These are phyloP conservation scores for Harringtonia aguacate DNA, from an alignment of 2,329 filamentous ascomycete species.

Conservation along the genomic window DNA sequence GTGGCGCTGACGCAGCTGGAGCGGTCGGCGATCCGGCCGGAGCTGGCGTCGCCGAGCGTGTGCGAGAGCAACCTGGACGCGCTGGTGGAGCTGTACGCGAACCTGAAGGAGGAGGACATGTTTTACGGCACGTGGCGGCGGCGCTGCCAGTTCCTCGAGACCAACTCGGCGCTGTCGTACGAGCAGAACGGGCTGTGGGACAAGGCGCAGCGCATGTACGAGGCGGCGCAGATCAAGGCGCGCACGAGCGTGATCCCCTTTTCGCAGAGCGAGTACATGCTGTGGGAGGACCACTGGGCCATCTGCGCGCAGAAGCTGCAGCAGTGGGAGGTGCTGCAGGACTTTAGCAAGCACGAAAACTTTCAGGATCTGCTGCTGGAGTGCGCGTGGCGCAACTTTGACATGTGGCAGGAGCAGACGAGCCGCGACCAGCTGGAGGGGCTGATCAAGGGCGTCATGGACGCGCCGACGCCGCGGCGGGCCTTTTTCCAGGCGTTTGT, in stretches of 20 bases:
- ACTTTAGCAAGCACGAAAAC: constrained; percentile 98
- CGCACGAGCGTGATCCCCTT: constrained; percentile 93
- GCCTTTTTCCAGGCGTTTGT: constrained; percentile 99
- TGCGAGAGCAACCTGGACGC: constrained; percentile 94
- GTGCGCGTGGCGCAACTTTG: constrained; percentile 89
- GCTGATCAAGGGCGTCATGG: constrained; percentile 93
- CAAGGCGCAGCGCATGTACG: constrained; percentile 94
- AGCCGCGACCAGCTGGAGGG: constrained; percentile 84
- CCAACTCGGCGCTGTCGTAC: constrained; percentile 91
- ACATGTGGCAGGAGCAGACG: constrained; percentile 83
- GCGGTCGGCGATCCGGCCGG: constrained; percentile 72
- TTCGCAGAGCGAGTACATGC: constrained; percentile 92
- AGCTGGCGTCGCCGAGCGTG: constrained; percentile 72
- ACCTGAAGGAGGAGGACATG: constrained; percentile 86
- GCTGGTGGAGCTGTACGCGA: constrained; percentile 83
- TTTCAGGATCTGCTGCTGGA: constrained; percentile 93
- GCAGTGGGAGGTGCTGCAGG: constrained; percentile 95
- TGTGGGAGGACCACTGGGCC: constrained; percentile 99
- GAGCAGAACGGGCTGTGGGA: constrained; percentile 99
- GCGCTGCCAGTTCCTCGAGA: constrained; percentile 92
- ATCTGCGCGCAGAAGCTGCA: constrained; percentile 96
- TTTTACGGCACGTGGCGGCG: constrained; percentile 97
- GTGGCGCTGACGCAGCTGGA: constrained; percentile 86
- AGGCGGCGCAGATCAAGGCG: constrained; percentile 93
- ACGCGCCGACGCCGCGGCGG: constrained; percentile 85